Conservation (phyloP, 169 alveolate species). For the Eimeria falciformis region DNA sequence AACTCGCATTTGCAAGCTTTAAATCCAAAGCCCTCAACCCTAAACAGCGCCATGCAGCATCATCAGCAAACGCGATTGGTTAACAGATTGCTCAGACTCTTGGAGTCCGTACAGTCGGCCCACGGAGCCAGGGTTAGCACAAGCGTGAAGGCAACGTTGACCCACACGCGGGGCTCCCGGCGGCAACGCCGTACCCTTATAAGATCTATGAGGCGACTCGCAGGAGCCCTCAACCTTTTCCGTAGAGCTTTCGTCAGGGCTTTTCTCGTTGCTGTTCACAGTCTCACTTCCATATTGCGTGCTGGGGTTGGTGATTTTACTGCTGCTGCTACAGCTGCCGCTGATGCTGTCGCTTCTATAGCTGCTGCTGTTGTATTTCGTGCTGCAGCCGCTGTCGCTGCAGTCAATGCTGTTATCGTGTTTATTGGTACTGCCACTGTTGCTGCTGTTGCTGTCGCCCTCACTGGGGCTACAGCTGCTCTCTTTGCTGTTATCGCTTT, state of each 20-base stretch:
- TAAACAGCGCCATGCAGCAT: no score
- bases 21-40: no score
- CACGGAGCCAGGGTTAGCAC: no score
- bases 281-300: not conserved
- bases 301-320: not conserved
- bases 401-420: not conserved
- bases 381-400: not conserved
- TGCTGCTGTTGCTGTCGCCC: not conserved
- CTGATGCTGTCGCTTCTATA: not conserved
- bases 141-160: no score
- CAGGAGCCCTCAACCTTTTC: not conserved
- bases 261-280: not conserved
- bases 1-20: not conserved
- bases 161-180: no score
- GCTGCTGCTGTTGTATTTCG: not conserved
- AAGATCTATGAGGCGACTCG: not conserved
- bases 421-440: not conserved
- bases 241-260: not conserved
- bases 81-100: no score
- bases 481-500: not conserved
- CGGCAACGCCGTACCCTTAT: not conserved
- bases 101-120: no score
- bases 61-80: no score
- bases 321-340: slow-evolving; percentile 11
- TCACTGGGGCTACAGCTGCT: not conserved